Evolutionary conservation across 1,284 basidiomycete species (phyloP), one percentile per base, ranked within the genome.

Genomic region (Hortiboletus rubellus): DNA sequence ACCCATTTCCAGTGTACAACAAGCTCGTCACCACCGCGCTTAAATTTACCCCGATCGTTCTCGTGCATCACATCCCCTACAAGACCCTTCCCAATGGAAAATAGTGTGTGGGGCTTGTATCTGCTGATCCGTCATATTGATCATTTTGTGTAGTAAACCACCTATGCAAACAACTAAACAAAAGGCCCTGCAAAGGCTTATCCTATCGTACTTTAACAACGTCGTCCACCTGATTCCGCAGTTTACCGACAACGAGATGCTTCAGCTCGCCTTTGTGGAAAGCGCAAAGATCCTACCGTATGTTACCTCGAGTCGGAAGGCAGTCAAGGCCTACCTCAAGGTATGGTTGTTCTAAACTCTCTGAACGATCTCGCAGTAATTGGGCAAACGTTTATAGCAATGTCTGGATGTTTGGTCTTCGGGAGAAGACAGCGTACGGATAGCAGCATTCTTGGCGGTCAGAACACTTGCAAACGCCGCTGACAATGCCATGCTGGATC

Each of bases 141-240:
- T 42, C 18, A 11, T 12, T 15, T 36, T 11, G 30, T 17, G 30
- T 37, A 94, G 91, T 67, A 94, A 91, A 79, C 78, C 86, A 38
- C 87, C 91, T 1, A 77, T 85, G 10, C 87, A 93, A 62, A 91
- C 86, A 24, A 76, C 81, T 48, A 92, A 91, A 72, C 83, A 85
- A 69, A 85, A 86, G 70, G 80, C 87, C 0, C 80, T 98, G n/a
- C 92, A 94, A 72, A 94, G 94, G 66, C 79, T 97, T 27, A 84
- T 98, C 58, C 80, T 95, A 18, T 94, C 94, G 5, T 94, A 92
- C 75, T 94, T 96, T 70, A 84, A 89, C 69, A 96, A 94, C 61
- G 76, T 92, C 46, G 80, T 94, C 27, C 86, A 92, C 64, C 74
- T 96, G 40, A 82, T 94, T 58, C 82, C 84, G 9, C 90, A 95